A percentile compares a stretch with the other conserved stretches of the same genome.
phyloP scores from a whole-genome alignment of 768 basidiomycete genomes.

The Hericium coralloides region DNA sequence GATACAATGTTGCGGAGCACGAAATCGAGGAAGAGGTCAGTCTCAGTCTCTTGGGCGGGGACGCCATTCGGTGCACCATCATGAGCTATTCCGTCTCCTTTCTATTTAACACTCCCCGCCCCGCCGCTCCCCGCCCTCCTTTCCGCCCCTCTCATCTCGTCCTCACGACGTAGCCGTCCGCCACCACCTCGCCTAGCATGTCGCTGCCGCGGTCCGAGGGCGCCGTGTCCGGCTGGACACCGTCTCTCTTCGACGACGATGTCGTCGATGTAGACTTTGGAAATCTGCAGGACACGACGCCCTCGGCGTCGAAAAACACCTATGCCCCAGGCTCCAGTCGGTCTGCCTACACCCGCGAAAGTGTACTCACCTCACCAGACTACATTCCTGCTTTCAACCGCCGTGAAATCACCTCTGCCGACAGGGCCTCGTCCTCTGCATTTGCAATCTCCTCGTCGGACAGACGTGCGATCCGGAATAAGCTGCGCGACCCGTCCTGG shows the following conservation, averaged over 20 bases:
- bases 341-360: too few relatives aligned
- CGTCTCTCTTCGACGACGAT: conserved; percentile 11
- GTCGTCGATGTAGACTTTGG: conserved; percentile 8
- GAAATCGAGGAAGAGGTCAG: neutral
- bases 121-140: neutral
- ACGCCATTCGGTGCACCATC: neutral
- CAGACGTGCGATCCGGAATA: conserved; percentile 29
- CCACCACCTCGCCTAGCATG: conserved; percentile 7
- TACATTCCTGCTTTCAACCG: conserved; percentile 4
- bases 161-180: conserved; percentile 5
- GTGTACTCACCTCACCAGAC: neutral
- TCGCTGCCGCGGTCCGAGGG: conserved; percentile 6
- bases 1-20: conserved; percentile 6
- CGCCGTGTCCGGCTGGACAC: conserved; percentile 12
- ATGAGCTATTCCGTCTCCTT: neutral
- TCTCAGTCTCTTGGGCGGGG: neutral
- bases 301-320: too few relatives aligned
- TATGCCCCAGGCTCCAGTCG: too few relatives aligned
- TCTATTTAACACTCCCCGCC: conserved; percentile 9
- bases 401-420: neutral
- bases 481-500: conserved; percentile 43
- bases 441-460: conserved; percentile 26
- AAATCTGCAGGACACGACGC: too few relatives aligned
- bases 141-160: neutral
- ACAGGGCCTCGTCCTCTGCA: neutral